Evolutionary conservation across 2,329 filamentous ascomycete genomes (phyloP).

Genomic region (Knoxdaviesia proteae): DNA sequence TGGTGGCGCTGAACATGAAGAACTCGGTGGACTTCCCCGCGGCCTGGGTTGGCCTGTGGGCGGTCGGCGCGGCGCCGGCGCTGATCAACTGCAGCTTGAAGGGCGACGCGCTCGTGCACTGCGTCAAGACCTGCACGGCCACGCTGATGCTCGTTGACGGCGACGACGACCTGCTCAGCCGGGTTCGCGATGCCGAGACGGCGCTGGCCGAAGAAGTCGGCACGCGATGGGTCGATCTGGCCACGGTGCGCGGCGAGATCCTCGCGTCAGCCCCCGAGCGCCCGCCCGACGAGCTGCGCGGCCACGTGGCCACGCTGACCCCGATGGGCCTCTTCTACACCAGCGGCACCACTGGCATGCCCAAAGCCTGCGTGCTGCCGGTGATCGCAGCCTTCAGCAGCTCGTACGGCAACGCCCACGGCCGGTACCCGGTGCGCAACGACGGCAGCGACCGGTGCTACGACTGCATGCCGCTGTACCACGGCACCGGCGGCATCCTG

Average conservation of each 20-base stretch:
- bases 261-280: constrained; percentile 23
- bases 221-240: constrained; percentile 34
- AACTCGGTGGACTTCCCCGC: constrained; percentile 50
- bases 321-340: constrained; percentile 53
- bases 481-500: constrained; percentile 48
- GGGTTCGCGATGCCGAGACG: constrained; percentile 34
- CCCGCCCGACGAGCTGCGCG: constrained; percentile 33
- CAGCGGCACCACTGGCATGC: constrained; percentile 53
- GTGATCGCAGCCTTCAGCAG: constrained; percentile 17
- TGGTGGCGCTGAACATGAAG: constrained; percentile 45
- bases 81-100: constrained; percentile 52
- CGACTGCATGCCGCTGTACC: constrained; percentile 57
- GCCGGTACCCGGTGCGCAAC: constrained; percentile 8
- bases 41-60: constrained; percentile 41
- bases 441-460: constrained; percentile 34
- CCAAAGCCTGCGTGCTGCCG: constrained; percentile 48
- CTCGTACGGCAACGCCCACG: constrained; percentile 6
- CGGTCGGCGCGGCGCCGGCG: constrained; percentile 46
- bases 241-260: constrained; percentile 21
- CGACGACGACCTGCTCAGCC: constrained; percentile 26
- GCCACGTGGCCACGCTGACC: constrained; percentile 25
- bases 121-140: constrained; percentile 34
- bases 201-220: constrained; percentile 24
- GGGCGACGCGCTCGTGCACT: constrained; percentile 43
- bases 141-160: constrained; percentile 51